phyloP scores from a whole-genome alignment of 179 eudicot genomes.

The Corrigiola litoralis region DNA sequence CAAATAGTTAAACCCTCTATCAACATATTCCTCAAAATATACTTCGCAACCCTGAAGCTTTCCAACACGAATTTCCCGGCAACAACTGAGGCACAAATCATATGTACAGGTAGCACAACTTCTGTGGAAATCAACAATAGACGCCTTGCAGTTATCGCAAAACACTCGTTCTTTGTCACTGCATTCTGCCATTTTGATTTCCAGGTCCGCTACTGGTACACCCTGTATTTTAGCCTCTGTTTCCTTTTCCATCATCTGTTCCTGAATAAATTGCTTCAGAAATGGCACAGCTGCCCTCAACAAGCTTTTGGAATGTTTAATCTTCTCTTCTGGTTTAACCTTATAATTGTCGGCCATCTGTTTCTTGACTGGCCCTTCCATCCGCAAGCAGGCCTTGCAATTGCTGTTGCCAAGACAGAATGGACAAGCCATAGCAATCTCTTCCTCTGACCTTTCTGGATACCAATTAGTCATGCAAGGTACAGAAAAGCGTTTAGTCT shows the following conservation, averaged over 20 bases:
- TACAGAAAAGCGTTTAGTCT: slow-evolving; percentile 45
- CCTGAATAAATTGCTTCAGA: slow-evolving; percentile 48
- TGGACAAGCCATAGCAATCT: slow-evolving; percentile 57
- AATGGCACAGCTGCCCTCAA: slow-evolving; percentile 51
- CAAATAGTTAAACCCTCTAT: slow-evolving; percentile 30
- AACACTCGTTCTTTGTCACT: slow-evolving; percentile 38
- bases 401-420: slow-evolving; percentile 62
- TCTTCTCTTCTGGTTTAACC: too few relatives aligned
- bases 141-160: slow-evolving; percentile 69
- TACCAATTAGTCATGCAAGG: slow-evolving; percentile 90
- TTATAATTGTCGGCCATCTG: too few relatives aligned
- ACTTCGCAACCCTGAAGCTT: slow-evolving; percentile 37
- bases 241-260: slow-evolving; percentile 52
- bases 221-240: slow-evolving; percentile 69
- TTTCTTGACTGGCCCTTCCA: slow-evolving; percentile 32
- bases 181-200: slow-evolving; percentile 24
- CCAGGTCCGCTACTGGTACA: slow-evolving; percentile 31
- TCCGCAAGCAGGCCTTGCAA: slow-evolving; percentile 65
- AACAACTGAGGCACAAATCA: slow-evolving; percentile 66
- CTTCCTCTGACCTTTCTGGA: slow-evolving; percentile 45
- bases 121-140: slow-evolving; percentile 57
- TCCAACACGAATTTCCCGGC: slow-evolving; percentile 59
- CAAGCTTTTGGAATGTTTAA: slow-evolving; percentile 31
- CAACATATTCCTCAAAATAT: slow-evolving; percentile 20
- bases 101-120: slow-evolving; percentile 52